phyloP scores from a whole-genome alignment of 2,329 filamentous ascomycete species.

The Fusarium dlaminii region DNA sequence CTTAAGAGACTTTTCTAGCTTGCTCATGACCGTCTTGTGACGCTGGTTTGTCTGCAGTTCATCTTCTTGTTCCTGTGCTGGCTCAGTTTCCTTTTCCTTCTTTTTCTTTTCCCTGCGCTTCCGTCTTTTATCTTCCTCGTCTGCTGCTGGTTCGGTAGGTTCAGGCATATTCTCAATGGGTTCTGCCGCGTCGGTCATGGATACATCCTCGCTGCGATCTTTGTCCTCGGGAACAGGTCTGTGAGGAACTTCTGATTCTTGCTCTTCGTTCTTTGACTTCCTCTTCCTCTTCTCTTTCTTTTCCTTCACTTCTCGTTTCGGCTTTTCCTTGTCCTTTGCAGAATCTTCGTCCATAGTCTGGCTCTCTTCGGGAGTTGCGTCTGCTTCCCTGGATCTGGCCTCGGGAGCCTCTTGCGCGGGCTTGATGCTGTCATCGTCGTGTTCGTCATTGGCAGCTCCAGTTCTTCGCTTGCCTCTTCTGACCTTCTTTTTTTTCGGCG shows the following conservation, averaged over 20 bases:
- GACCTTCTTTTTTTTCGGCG: slow-evolving; percentile 39
- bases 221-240: neutral
- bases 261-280: slow-evolving; percentile 13
- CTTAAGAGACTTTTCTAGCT: slow-evolving; percentile 64
- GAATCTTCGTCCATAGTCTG: slow-evolving; percentile 42
- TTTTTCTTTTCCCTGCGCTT: slow-evolving; percentile 48
- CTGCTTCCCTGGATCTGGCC: slow-evolving; percentile 41
- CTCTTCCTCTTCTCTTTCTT: slow-evolving; percentile 19
- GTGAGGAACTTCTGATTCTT: slow-evolving; percentile 17
- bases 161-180: neutral
- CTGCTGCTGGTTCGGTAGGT: neutral
- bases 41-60: slow-evolving; percentile 46
- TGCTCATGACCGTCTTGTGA: slow-evolving; percentile 64
- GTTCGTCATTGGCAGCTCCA: slow-evolving; percentile 14
- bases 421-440: slow-evolving; percentile 24
- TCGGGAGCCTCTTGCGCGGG: slow-evolving; percentile 5
- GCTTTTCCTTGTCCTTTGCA: slow-evolving; percentile 36
- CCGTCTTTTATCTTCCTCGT: slow-evolving; percentile 20
- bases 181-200: slow-evolving; percentile 35
- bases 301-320: slow-evolving; percentile 18
- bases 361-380: slow-evolving; percentile 45
- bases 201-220: slow-evolving; percentile 33
- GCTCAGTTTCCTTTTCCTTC: slow-evolving; percentile 38
- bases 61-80: slow-evolving; percentile 37
- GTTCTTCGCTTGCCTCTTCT: slow-evolving; percentile 38